Conservation (phyloP, 257 asterid genomes). For the Solanum habrochaites region DNA sequence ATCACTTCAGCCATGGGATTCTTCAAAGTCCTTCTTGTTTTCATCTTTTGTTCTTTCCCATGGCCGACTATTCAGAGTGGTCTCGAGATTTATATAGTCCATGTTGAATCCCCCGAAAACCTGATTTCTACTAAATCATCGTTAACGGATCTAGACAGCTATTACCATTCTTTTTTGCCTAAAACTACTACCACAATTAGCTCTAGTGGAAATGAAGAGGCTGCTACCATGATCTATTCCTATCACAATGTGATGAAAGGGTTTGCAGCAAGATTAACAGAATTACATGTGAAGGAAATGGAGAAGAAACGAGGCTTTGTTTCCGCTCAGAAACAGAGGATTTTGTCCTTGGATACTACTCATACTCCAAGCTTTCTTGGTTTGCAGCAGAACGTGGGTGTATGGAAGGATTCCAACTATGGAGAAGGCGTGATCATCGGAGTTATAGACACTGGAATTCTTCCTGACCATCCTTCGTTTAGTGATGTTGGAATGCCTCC, state of each 20-base stretch:
- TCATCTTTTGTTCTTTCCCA: neutral
- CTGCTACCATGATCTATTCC: constrained; percentile 7
- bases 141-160: constrained; percentile 4
- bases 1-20: neutral
- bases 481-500: constrained; percentile 36
- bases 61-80: neutral
- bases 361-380: constrained; percentile 38
- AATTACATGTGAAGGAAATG: constrained; percentile 20
- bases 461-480: constrained; percentile 37
- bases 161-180: constrained; percentile 27
- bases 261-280: constrained; percentile 30
- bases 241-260: constrained; percentile 33
- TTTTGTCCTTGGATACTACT: constrained; percentile 27
- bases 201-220: neutral
- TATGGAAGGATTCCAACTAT: constrained; percentile 37
- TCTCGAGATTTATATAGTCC: constrained; percentile 31
- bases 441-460: constrained; percentile 31
- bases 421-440: constrained; percentile 46
- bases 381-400: constrained; percentile 23
- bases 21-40: neutral
- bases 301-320: constrained; percentile 14
- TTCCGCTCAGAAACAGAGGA: constrained; percentile 18
- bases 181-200: neutral
- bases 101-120: constrained; percentile 4
- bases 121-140: neutral